Evolutionary conservation across 148 eudicot species (phyloP), one percentile per base, ranked within the genome.

Genomic region (Camellia lanceoleosa): DNA sequence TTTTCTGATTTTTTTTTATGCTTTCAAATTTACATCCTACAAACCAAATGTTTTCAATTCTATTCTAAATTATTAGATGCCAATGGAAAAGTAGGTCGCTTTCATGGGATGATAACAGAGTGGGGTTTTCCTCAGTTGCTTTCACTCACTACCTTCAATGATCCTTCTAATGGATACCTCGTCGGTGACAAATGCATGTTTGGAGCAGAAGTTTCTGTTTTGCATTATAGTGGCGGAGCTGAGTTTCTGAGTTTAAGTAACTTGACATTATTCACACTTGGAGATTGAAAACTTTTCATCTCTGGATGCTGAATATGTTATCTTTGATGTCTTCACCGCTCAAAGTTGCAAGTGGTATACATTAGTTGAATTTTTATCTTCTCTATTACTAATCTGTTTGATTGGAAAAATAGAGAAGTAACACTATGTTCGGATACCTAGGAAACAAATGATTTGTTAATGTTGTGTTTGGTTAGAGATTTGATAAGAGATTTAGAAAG

Each of bases 191-290:
- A 56, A 9, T 80, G 82, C 46, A 58, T 56, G 9, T 41, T 80
- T 16, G 82, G 82, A 18, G 78, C 46, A 3, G 84, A 82, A 77
- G 81, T 78, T 55, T 54, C 58, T 46, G 63, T 78, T 19, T 66
- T 46, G 16, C 20, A 67, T 20, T 68, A 42, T 16, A 38, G 3
- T 41, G 71, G 71, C 47, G 43, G 49, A 68, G 46, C 49, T 5
- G 51, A 68, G 69, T 65, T 2, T 59, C 16, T 59, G 12, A 59
- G 4, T 10, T 14, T 6, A 14, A 59, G 62, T n/a, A 10, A 16
- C 15, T 11, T 12, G n/a, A 3, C 62, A 3, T 3, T 11, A 59
- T 42, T 65, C 18, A 5, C 18, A 12, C 69, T 11, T 65, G 69
- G 69, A 19, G 41, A 30, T 65, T 20, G 42, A 20, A 5, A 65